Evolutionary conservation across 2,329 filamentous ascomycete species (phyloP).

Genomic region (Cladosporium sphaerospermum): DNA sequence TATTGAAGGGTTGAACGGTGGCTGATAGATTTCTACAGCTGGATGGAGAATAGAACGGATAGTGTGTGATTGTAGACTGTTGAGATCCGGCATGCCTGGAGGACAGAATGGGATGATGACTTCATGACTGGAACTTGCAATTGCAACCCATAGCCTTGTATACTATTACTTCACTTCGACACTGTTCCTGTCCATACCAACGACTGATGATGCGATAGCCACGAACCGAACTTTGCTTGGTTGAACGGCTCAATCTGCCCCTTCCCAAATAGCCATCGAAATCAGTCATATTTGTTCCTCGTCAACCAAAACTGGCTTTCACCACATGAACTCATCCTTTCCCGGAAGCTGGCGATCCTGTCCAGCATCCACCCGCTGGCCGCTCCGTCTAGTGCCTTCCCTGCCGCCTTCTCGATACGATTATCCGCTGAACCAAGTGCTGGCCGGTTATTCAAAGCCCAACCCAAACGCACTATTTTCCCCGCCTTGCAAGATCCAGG

Average conservation of each 20-base stretch:
- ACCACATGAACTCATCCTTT: not conserved
- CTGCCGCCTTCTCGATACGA: conserved; percentile 17
- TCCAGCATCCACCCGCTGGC: conserved; percentile 33
- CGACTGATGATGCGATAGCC: too few relatives aligned
- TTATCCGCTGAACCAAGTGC: conserved; percentile 13
- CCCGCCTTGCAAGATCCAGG: conserved; percentile 31
- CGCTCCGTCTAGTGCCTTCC: conserved; percentile 15
- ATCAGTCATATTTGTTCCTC: not conserved
- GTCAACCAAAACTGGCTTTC: not conserved
- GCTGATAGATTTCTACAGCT: not conserved
- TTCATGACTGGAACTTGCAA: too few relatives aligned
- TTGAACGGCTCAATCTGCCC: too few relatives aligned
- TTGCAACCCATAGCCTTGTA: too few relatives aligned
- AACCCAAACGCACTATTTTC: conserved; percentile 25
- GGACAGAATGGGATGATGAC: too few relatives aligned
- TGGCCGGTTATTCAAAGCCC: conserved; percentile 14
- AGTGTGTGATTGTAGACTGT: not conserved
- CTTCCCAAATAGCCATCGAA: too few relatives aligned
- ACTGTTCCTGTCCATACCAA: too few relatives aligned
- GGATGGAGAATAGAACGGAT: conserved; percentile 8
- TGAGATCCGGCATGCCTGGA: too few relatives aligned
- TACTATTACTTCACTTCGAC: too few relatives aligned
- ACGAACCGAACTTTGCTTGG: too few relatives aligned
- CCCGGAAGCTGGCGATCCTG: conserved; percentile 17
- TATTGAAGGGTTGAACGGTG: not conserved